A percentile compares a stretch with the other conserved stretches of the same genome.
These are phyloP conservation scores for Saitozyma sp. DNA, from an alignment of 768 basidiomycete genomes.

Conservation along the genomic window DNA sequence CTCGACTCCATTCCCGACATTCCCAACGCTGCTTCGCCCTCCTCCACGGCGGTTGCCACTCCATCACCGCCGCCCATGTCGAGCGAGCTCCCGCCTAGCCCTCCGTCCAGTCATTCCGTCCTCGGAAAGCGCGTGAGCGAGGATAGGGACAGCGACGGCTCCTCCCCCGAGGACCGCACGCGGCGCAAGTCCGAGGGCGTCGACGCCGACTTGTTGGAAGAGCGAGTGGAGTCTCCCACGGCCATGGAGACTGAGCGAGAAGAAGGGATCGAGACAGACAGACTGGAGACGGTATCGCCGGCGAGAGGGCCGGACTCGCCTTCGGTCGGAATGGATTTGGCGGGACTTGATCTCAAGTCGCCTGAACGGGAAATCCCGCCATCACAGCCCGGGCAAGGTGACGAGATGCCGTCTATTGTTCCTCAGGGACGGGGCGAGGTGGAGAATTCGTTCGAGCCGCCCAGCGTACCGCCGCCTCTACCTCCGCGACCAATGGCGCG, in stretches of 20 bases:
- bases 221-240: neutral
- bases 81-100: neutral
- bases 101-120: conserved; percentile 14
- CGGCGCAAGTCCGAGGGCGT: conserved; percentile 21
- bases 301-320: conserved; percentile 11
- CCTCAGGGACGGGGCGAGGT: neutral
- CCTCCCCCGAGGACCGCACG: conserved; percentile 17
- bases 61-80: conserved; percentile 12
- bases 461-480: conserved; percentile 27
- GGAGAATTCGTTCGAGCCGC: no score
- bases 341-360: conserved; percentile 8
- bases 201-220: neutral
- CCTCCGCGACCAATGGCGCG: conserved; percentile 24
- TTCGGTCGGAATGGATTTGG: conserved; percentile 11
- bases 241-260: neutral
- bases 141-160: conserved; percentile 39
- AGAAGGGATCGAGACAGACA: neutral
- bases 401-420: neutral
- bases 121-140: conserved; percentile 48
- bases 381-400: neutral
- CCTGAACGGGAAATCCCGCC: neutral
- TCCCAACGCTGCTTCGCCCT: conserved; percentile 24
- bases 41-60: conserved; percentile 30
- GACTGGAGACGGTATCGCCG: neutral
- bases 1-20: conserved; percentile 34